Conservation (phyloP, 2,329 filamentous ascomycete genomes). For the Penicillium sclerotigenum region DNA sequence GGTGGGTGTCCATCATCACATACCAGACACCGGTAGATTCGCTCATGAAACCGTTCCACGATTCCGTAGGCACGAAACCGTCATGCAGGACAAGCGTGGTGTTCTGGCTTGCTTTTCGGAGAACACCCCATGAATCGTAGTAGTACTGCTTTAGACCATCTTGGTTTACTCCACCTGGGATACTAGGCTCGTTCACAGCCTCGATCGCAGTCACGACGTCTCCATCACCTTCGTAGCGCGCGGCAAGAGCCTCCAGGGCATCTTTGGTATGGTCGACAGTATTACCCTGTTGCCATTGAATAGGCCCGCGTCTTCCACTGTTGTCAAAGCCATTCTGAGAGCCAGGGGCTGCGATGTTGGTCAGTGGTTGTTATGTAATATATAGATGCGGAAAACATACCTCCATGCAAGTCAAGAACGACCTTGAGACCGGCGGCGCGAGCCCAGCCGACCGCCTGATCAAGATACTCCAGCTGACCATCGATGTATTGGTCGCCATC, state of each 20-base stretch:
- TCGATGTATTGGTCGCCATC: constrained; percentile 60
- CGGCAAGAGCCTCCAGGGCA: constrained; percentile 57
- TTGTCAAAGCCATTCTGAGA: constrained; percentile 69
- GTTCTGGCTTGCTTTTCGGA: constrained; percentile 45
- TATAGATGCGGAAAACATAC: constrained; percentile 37
- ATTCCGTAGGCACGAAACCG: constrained; percentile 45
- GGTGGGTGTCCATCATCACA: constrained; percentile 64
- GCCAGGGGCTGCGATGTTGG: constrained; percentile 47
- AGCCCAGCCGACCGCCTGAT: constrained; percentile 59
- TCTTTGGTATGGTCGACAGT: constrained; percentile 44
- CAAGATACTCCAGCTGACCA: constrained; percentile 58
- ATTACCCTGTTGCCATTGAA: constrained; percentile 40
- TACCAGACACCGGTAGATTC: constrained; percentile 44
- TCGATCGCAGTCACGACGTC: constrained; percentile 56
- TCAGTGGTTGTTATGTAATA: neutral
- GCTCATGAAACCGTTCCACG: constrained; percentile 62
- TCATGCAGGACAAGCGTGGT: constrained; percentile 56
- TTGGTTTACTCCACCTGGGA: constrained; percentile 41
- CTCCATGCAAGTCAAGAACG: constrained; percentile 66
- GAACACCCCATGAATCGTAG: constrained; percentile 50
- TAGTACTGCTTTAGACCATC: constrained; percentile 53
- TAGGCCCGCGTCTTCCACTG: constrained; percentile 50
- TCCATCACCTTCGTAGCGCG: constrained; percentile 56
- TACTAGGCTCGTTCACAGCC: constrained; percentile 45
- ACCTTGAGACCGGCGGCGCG: constrained; percentile 58